phyloP scores from a whole-genome alignment of 192 early-diverging fungal genomes.

The Coemansia sp. region DNA sequence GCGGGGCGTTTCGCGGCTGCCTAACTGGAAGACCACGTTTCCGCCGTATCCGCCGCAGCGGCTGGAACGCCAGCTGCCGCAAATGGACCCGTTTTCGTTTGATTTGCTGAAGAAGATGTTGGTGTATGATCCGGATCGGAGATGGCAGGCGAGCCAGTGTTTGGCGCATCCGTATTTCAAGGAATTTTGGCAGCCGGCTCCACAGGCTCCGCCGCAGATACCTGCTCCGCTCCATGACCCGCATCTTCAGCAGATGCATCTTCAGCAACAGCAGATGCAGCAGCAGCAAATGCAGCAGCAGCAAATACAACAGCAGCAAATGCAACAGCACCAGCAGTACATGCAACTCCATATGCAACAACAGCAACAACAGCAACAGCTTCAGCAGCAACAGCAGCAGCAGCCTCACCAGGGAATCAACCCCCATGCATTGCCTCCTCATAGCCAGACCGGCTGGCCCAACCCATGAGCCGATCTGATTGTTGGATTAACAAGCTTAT shows the following conservation, averaged over 20 bases:
- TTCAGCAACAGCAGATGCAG: constrained; percentile 31
- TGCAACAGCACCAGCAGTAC: constrained; percentile 18
- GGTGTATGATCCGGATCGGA: constrained; percentile 65
- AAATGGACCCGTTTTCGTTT: constrained; percentile 72
- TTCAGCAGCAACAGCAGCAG: constrained; percentile 30
- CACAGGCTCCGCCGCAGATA: constrained; percentile 31
- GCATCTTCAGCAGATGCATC: constrained; percentile 32
- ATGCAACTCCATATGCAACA: too few relatives aligned
- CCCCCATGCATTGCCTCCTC: constrained; percentile 16
- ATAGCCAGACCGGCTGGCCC: constrained; percentile 17
- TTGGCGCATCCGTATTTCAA: constrained; percentile 48
- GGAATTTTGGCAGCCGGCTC: constrained; percentile 43
- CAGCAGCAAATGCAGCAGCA: constrained; percentile 29
- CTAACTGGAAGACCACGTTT: constrained; percentile 72
- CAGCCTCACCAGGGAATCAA: constrained; percentile 30
- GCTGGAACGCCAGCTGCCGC: constrained; percentile 67
- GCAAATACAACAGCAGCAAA: constrained; percentile 22
- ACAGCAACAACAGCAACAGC: not conserved
- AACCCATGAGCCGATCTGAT: constrained; percentile 8
- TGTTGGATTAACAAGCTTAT: not conserved
- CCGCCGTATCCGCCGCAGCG: constrained; percentile 62
- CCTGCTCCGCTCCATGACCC: constrained; percentile 11
- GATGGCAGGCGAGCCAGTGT: constrained; percentile 44
- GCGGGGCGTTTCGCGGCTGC: constrained; percentile 67
- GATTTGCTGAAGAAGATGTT: constrained; percentile 74